Evolutionary conservation across 192 early-diverging fungal genomes (phyloP).

Genomic region (Podochytrium sp.): DNA sequence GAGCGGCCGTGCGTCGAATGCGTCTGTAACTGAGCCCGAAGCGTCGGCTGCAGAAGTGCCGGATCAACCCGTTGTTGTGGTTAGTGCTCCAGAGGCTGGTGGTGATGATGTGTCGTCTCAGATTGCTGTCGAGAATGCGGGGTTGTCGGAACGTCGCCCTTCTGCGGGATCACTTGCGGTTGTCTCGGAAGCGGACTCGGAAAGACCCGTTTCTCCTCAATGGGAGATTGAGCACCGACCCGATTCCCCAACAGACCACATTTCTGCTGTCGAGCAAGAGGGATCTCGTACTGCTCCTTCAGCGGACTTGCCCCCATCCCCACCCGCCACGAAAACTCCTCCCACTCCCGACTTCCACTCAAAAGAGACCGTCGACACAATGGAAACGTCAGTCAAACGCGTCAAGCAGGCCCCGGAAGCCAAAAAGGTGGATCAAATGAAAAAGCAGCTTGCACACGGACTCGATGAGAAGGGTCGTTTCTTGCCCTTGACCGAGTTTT

Average conservation of each 20-base stretch:
- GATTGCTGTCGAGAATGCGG: neutral
- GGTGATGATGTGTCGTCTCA: neutral
- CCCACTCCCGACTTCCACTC: neutral
- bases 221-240: neutral
- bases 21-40: neutral
- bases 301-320: too few species aligned
- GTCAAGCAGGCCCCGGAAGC: neutral
- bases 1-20: neutral
- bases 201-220: neutral
- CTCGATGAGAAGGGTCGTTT: constrained; percentile 22
- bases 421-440: constrained; percentile 12
- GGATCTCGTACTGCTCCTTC: too few species aligned
- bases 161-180: neutral
- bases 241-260: too few species aligned
- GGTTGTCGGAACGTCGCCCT: neutral
- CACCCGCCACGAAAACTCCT: neutral
- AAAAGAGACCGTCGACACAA: too few species aligned
- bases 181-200: neutral
- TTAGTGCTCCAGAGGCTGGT: neutral
- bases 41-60: neutral
- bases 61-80: neutral
- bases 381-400: too few species aligned
- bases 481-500: constrained; percentile 17
- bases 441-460: constrained; percentile 10
- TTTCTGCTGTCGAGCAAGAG: neutral